Conservation (phyloP, 2,329 filamentous ascomycete genomes). For the Colletotrichum sp. region DNA sequence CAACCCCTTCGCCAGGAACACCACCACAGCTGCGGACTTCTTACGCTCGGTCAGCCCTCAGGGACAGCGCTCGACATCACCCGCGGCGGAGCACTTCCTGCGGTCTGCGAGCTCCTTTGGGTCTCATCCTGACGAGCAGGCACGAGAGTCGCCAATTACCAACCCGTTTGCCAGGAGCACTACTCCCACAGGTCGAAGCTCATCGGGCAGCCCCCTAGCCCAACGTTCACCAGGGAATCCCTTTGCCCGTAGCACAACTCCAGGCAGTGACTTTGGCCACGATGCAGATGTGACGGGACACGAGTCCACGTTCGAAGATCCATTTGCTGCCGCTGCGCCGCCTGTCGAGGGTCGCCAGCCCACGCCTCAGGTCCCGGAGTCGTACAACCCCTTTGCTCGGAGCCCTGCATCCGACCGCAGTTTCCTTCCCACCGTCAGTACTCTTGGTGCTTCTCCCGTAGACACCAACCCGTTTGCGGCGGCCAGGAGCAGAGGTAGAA, state of each 20-base stretch:
- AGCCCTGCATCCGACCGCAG: not conserved
- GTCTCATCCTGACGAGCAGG: not conserved
- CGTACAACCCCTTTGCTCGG: constrained; percentile 2
- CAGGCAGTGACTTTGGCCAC: not conserved
- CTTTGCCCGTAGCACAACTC: not conserved
- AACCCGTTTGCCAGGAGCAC: constrained; percentile 14
- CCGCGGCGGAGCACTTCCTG: not conserved
- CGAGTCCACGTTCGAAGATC: not conserved
- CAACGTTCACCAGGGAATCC: not conserved
- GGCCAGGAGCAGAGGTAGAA: not conserved
- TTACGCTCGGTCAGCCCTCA: constrained; percentile 2
- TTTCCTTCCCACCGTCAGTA: constrained; percentile 1
- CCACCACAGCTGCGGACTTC: constrained; percentile 5
- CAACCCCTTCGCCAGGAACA: constrained; percentile 2
- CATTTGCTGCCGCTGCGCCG: not conserved
- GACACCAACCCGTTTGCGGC: not conserved
- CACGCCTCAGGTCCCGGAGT: constrained; percentile 3
- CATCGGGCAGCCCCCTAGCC: not conserved
- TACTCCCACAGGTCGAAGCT: not conserved
- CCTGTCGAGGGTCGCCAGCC: not conserved
- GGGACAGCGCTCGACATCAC: not conserved
- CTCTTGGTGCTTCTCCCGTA: not conserved
- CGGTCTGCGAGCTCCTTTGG: not conserved
- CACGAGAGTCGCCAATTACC: not conserved
- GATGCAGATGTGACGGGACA: not conserved